These are phyloP conservation scores for Jimgerdemannia lactiflua DNA, from an alignment of 192 early-diverging fungal species.

Conservation along the genomic window DNA sequence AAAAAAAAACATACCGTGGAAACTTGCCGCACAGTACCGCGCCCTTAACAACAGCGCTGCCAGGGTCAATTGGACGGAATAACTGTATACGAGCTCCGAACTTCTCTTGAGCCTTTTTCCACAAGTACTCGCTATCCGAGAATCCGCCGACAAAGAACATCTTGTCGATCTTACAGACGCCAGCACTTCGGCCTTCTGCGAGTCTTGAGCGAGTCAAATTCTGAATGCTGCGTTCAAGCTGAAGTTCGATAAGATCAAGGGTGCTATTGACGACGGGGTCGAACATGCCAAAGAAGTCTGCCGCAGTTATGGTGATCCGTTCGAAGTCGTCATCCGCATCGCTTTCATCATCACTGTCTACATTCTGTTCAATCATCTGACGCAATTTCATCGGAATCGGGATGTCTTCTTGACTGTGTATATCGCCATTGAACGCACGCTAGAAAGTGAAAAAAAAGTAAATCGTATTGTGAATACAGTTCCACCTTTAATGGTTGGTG, in stretches of 20 bases:
- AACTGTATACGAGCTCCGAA: slow-evolving; percentile 11
- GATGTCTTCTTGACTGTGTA: neutral
- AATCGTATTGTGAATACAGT: neutral
- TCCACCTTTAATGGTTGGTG: too few relatives aligned
- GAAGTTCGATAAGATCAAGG: slow-evolving; percentile 28
- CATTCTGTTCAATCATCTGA: neutral
- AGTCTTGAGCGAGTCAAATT: neutral
- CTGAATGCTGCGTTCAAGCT: slow-evolving; percentile 8
- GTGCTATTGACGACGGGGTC: slow-evolving; percentile 31
- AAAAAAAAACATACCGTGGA: neutral
- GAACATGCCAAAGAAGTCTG: slow-evolving; percentile 16
- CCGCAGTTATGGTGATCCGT: neutral
- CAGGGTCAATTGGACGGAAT: neutral
- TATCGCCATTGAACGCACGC: neutral
- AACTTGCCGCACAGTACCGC: neutral
- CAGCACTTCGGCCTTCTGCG: neutral
- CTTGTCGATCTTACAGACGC: slow-evolving; percentile 19
- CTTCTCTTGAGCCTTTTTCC: slow-evolving; percentile 18
- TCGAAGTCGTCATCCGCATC: neutral
- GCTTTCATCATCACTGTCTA: neutral
- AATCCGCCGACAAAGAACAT: slow-evolving; percentile 44
- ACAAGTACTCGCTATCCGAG: slow-evolving; percentile 31
- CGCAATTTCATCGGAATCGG: neutral
- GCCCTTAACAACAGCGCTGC: neutral
- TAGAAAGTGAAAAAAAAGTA: neutral